Evolutionary conservation across 148 eudicot species (phyloP).

Genomic region (Fallopia convolvulus): DNA sequence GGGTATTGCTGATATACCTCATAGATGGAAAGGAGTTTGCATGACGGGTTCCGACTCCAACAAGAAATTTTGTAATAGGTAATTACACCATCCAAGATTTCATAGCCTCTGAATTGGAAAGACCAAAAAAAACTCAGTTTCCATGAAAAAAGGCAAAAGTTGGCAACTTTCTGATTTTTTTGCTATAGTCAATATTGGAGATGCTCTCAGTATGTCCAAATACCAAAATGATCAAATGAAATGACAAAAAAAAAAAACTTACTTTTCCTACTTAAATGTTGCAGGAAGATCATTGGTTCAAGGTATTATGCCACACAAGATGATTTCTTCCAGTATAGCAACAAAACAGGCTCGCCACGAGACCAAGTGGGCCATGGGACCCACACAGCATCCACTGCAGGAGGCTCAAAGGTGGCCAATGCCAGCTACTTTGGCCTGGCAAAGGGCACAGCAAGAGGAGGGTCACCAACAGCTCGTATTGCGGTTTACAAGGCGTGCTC

Average conservation of each 20-base stretch:
- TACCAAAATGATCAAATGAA: neutral
- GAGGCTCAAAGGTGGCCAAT: constrained; percentile 32
- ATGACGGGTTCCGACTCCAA: constrained; percentile 45
- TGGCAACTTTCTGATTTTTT: neutral
- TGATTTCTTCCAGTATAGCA: constrained; percentile 6
- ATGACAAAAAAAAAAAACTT: neutral
- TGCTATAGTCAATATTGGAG: no score
- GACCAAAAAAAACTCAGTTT: neutral
- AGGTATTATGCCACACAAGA: constrained; percentile 33
- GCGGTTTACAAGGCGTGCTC: constrained; percentile 60
- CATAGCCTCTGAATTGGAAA: neutral
- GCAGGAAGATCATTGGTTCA: constrained; percentile 65
- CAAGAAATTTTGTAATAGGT: constrained; percentile 54
- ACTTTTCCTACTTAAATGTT: neutral
- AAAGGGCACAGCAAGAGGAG: constrained; percentile 48
- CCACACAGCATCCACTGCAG: constrained; percentile 65
- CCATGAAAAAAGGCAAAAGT: neutral
- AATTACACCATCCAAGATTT: neutral
- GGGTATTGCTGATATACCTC: constrained; percentile 48
- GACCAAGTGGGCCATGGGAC: constrained; percentile 59
- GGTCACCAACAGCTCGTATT: constrained; percentile 50
- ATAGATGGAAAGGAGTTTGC: constrained; percentile 63
- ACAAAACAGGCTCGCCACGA: constrained; percentile 32
- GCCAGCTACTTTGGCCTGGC: constrained; percentile 63
- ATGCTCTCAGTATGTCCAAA: no score